Evolutionary conservation across 2,329 filamentous ascomycete genomes (phyloP), one percentile per base, ranked within the genome.

Genomic region (Ploettnerulaceae sp.): DNA sequence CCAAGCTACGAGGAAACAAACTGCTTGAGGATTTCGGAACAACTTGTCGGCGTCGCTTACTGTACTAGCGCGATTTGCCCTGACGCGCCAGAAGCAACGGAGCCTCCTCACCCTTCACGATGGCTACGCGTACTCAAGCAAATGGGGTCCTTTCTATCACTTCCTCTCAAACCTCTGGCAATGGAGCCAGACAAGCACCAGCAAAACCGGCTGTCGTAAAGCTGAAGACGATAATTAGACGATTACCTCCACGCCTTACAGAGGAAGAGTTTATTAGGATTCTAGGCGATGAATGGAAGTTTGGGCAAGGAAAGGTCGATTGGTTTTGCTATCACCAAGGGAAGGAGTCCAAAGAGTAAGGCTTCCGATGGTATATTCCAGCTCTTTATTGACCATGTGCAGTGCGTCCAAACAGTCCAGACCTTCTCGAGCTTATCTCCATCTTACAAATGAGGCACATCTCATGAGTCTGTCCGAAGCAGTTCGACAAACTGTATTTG

Each of bases 381-480:
- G 45, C 20, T 47, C 35, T 22, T 45, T 34, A 52, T 32, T 41
- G 32, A 48, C 29, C 7, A 20, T 22, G 18, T 31, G 20, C 39
- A 91, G 86, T 57, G 79, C 84, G n/a, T 84, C 89, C 26, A 95
- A 96, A 66, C 81, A 86, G 21, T 94, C 91, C 1, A 77, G 76
- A 40, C 89, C 89, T 5, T 80, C 86, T 7, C 79, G 89, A 56
- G 89, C 83, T 46, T 95, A 95, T 61, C 66, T 97, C 8, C 89
- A 91, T 64, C 72, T 97, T 38, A 77, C 79, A n/a, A 84, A 80
- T 57, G 79, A 81, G 55, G 76, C 82, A 41, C 71, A 87, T 51
- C 75, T 95, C 39, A 65, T 77, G 11, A 65, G 73, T 3, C 75
- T 98, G 4, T 81, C 82, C 29, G 82, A 90, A 15, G 71, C 72